phyloP scores from a whole-genome alignment of 768 basidiomycete species.

The Mycena galopus region DNA sequence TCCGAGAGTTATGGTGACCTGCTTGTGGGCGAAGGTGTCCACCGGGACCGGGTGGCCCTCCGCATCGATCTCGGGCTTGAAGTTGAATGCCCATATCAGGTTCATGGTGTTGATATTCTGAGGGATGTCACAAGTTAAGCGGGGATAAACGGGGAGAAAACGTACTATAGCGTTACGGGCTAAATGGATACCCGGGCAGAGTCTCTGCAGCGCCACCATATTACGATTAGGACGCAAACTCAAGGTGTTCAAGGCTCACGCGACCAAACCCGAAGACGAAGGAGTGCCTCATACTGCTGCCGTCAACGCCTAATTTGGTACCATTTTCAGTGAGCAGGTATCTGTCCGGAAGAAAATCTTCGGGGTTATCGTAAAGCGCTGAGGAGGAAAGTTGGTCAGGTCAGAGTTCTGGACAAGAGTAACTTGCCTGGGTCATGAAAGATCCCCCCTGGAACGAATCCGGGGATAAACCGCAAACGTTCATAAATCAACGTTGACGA shows the following conservation, averaged over 20 bases:
- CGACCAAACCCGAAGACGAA: background rate
- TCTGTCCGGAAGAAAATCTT: background rate
- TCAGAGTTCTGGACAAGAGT: too few relatives aligned
- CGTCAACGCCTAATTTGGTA: background rate
- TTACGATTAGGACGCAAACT: too few relatives aligned
- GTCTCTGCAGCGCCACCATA: too few relatives aligned
- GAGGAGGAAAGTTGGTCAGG: too few relatives aligned
- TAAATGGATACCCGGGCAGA: too few relatives aligned
- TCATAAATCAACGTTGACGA: background rate
- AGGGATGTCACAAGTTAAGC: too few relatives aligned
- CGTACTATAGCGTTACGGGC: too few relatives aligned
- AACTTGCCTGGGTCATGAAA: constrained; percentile 30
- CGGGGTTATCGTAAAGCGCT: background rate
- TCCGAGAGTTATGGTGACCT: too few relatives aligned
- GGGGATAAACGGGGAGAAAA: too few relatives aligned
- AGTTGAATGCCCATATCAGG: constrained; percentile 49
- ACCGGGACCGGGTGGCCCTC: constrained; percentile 21
- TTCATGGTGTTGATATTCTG: constrained; percentile 42
- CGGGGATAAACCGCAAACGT: background rate
- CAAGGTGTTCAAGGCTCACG: background rate
- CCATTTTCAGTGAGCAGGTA: background rate
- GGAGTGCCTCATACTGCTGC: background rate
- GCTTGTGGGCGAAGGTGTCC: too few relatives aligned
- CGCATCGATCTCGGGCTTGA: constrained; percentile 24
- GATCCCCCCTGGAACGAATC: constrained; percentile 13